Percentiles rank a stretch among this genome's conserved stretches.
phyloP scores from a whole-genome alignment of 2,329 filamentous ascomycete genomes.

The Colletotrichum liaoningense region DNA sequence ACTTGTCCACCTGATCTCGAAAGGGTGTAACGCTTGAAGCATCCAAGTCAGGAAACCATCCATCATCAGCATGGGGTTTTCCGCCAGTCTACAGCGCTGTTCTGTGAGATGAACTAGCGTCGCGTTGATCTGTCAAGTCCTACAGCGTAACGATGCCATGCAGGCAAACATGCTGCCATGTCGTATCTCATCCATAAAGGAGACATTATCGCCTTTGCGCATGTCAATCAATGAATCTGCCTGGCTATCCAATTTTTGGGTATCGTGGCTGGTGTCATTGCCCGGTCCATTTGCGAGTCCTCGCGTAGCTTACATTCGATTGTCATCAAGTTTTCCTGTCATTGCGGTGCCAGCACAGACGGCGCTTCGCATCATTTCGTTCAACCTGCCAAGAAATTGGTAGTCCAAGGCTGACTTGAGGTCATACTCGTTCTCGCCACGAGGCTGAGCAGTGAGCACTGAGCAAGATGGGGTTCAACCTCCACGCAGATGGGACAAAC shows the following conservation, averaged over 20 bases:
- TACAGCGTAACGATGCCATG: background rate
- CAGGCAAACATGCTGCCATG: background rate
- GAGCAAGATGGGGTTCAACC: constrained; percentile 3
- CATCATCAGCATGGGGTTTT: background rate
- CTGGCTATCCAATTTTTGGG: background rate
- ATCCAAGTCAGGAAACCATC: background rate
- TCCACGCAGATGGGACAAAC: constrained; percentile 28
- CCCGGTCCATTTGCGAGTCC: too few species aligned
- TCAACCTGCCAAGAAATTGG: background rate
- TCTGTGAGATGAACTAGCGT: background rate
- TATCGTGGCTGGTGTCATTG: background rate
- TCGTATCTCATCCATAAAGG: background rate
- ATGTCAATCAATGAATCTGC: background rate
- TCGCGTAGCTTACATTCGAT: background rate
- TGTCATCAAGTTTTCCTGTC: background rate
- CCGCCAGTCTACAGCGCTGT: background rate
- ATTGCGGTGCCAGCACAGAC: background rate
- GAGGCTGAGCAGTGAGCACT: background rate
- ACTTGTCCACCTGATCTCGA: background rate
- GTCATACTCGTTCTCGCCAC: background rate
- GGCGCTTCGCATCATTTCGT: background rate
- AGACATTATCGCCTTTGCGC: background rate
- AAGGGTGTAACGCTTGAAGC: background rate
- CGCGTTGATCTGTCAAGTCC: background rate
- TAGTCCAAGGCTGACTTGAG: background rate